These are phyloP conservation scores for Phialophora expanda DNA, from an alignment of 2,329 filamentous ascomycete genomes.

Conservation along the genomic window DNA sequence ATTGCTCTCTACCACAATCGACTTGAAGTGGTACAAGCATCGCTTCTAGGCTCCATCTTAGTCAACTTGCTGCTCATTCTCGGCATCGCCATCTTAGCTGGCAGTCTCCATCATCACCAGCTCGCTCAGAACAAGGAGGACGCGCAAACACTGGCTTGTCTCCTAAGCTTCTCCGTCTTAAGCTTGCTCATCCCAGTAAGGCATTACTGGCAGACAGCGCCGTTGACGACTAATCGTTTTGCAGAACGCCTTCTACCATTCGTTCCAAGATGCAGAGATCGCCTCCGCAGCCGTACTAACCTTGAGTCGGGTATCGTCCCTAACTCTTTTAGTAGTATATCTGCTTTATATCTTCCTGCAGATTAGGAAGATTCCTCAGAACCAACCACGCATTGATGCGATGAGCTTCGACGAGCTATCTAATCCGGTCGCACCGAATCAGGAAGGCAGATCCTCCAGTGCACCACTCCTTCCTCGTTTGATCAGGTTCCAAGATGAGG, in stretches of 20 bases:
- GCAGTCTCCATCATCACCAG: conserved; percentile 74
- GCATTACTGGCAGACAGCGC: background rate
- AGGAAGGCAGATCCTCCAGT: background rate
- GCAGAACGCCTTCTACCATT: conserved; percentile 24
- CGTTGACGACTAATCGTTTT: conserved; percentile 12
- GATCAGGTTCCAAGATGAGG: conserved; percentile 15
- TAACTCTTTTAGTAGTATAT: conserved; percentile 76
- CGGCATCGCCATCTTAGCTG: conserved; percentile 81
- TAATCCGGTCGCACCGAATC: background rate
- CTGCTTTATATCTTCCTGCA: conserved; percentile 78
- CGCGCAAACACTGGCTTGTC: conserved; percentile 81
- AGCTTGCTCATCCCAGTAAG: conserved; percentile 75
- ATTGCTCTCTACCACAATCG: conserved; percentile 76
- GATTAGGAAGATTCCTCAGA: conserved; percentile 62
- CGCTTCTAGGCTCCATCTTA: conserved; percentile 92
- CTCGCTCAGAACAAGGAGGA: conserved; percentile 91
- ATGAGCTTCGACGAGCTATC: background rate
- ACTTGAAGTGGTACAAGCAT: conserved; percentile 87
- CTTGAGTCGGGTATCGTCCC: conserved; percentile 64
- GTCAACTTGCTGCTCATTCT: conserved; percentile 90
- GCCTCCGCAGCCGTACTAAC: conserved; percentile 11
- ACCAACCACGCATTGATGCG: conserved; percentile 2
- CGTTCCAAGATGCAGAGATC: conserved; percentile 24
- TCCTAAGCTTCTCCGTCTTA: conserved; percentile 78
- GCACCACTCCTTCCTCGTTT: background rate